Percentiles rank a stretch among this genome's conserved stretches.
Conservation (phyloP, 495 filamentous ascomycete genomes). For the Lasiosphaeria ovina region DNA sequence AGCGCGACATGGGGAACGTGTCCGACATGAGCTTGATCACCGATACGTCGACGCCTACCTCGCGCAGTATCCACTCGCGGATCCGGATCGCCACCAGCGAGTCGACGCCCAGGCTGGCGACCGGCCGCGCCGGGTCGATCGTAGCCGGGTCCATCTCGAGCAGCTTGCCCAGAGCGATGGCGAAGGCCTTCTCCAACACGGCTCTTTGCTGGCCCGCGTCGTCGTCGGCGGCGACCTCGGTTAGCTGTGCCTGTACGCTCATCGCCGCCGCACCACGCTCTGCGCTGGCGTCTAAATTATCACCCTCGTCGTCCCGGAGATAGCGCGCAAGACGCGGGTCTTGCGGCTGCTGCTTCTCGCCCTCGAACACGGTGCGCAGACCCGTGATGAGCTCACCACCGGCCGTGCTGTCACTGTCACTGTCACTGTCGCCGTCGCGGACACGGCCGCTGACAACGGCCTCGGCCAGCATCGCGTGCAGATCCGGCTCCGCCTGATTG, state of each 20-base stretch:
- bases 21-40: conserved; percentile 1
- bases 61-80: background rate
- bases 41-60: background rate
- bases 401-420: background rate
- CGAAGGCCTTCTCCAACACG: background rate
- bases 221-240: background rate
- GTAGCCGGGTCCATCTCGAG: background rate
- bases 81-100: conserved; percentile 6
- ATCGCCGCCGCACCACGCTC: background rate
- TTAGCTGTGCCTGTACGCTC: background rate
- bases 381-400: background rate
- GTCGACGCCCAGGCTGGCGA: conserved; percentile 1
- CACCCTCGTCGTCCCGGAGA: background rate
- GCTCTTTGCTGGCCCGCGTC: background rate
- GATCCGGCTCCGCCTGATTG: background rate
- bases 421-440: background rate
- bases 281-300: background rate
- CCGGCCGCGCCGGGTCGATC: background rate
- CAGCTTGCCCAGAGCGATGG: background rate
- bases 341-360: background rate
- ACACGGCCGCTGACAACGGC: conserved; percentile 1
- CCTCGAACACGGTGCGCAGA: background rate
- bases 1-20: background rate
- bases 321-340: background rate
- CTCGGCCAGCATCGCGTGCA: conserved; percentile 1